Evolutionary conservation across 148 eudicot species (phyloP), one percentile per base, ranked within the genome.

Genomic region (Chenopodium album): DNA sequence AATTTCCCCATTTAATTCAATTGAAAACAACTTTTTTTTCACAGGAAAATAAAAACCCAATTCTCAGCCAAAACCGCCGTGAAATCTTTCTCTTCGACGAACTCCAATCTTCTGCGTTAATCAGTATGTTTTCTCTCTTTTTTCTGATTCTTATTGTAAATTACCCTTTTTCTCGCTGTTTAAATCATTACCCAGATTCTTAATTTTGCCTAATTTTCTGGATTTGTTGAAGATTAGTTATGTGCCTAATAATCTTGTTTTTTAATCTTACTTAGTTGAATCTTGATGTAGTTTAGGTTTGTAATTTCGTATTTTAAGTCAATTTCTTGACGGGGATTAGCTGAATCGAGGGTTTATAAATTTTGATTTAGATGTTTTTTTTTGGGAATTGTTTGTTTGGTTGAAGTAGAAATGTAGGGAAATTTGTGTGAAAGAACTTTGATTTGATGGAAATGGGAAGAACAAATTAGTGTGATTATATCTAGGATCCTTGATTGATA

Each of bases 151-250:
- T 50, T 46, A 41, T 31, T 79, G 63, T 75, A 12, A 22, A 67
- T 31, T 16, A 1, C 4, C 47, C 41, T 41, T 12, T 23, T n/a
- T 76, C 28, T 16, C 14, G 22, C 26, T 60, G 71, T 44, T 84
- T 59, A 75, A 66, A n/a, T 83, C 41, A 67, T 13, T 56, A 50
- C 75, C 72, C 76, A 59, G 74, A 19, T 76, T 76, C 74, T 70
- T 44, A 20, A 54, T 48, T 69, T 46, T 79, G 44, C 31, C 75
- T n/a, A 10, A 4, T 59, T 23, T 26, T 47, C 68, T 7, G 1
- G 52, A 54, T 59, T 59, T 41, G 11, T n/a, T 34, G 44, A 63
- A 37, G 34, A 2, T 54, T 56, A 29, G 41, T 37, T 19, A 20
- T 22, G 66, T 59, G 16, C 50, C 28, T 48, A 32, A 10, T 17